These are phyloP conservation scores for Xerocomus nothofagi DNA, from an alignment of 1,284 basidiomycete genomes.

Conservation along the genomic window DNA sequence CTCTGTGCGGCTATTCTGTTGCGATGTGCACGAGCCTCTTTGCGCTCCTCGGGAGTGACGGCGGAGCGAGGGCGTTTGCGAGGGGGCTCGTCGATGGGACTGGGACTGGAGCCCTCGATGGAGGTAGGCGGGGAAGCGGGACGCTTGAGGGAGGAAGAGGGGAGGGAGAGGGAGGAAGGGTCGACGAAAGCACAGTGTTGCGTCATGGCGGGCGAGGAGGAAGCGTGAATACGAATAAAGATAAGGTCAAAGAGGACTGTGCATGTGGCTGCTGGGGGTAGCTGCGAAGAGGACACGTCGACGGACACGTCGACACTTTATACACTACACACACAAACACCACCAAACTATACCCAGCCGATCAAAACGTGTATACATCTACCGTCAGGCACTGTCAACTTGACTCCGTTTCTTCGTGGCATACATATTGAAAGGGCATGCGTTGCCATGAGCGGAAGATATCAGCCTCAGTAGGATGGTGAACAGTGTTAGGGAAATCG, in stretches of 20 bases:
- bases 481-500: too few species aligned
- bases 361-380: too few species aligned
- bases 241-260: constrained; percentile 22
- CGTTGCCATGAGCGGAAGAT: too few species aligned
- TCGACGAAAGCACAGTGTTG: constrained; percentile 37
- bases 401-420: too few species aligned
- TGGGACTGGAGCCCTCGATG: constrained; percentile 31
- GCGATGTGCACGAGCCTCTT: constrained; percentile 78
- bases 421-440: too few species aligned
- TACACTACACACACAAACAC: constrained; percentile 29
- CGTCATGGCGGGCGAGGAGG: constrained; percentile 8
- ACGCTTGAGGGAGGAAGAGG: constrained; percentile 34
- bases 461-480: too few species aligned
- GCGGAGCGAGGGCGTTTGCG: constrained; percentile 70
- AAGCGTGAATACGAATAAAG: constrained; percentile 18
- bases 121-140: constrained; percentile 32
- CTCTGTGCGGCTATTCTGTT: constrained; percentile 85
- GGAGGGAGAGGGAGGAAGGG: constrained; percentile 41
- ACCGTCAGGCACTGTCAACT: too few species aligned
- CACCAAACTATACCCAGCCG: constrained; percentile 12
- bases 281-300: constrained; percentile 24
- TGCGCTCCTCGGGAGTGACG: constrained; percentile 67
- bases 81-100: constrained; percentile 43
- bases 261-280: constrained; percentile 23
- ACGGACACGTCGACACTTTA: constrained; percentile 35